phyloP scores from a whole-genome alignment of 768 basidiomycete species.

The Tricholoma matsutake region DNA sequence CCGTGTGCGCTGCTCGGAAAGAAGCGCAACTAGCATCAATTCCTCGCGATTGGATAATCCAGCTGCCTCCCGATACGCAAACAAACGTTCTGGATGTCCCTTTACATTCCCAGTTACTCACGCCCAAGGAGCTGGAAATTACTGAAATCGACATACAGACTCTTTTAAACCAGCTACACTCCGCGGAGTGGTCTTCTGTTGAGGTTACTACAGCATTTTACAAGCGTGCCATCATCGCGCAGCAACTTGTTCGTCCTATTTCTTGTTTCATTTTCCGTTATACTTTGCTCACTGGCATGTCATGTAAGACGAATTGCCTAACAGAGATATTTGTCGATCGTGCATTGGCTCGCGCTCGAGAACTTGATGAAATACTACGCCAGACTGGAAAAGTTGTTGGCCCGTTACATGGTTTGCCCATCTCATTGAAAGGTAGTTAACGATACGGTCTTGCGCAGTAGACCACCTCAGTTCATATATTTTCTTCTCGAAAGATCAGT shows the following conservation, averaged over 20 bases:
- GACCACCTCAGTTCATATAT: constrained; percentile 7
- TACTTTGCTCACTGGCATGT: not conserved
- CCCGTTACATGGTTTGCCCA: constrained; percentile 49
- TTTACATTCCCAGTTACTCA: constrained; percentile 48
- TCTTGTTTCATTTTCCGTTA: not conserved
- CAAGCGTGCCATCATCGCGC: constrained; percentile 65
- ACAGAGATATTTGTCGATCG: constrained; percentile 57
- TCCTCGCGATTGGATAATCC: constrained; percentile 53
- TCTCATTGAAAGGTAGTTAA: constrained; percentile 34
- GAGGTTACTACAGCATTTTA: constrained; percentile 61
- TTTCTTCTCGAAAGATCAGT: constrained; percentile 47
- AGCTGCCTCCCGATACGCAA: constrained; percentile 33
- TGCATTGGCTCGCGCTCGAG: constrained; percentile 43
- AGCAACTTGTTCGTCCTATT: constrained; percentile 49
- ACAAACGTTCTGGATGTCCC: constrained; percentile 52
- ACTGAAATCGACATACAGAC: constrained; percentile 47
- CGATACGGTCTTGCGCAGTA: not conserved
- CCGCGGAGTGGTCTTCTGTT: constrained; percentile 49
- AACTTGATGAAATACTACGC: constrained; percentile 45
- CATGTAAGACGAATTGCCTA: constrained; percentile 46
- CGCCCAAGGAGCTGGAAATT: constrained; percentile 53
- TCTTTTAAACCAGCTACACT: constrained; percentile 45
- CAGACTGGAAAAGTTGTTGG: constrained; percentile 48
- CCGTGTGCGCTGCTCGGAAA: constrained; percentile 33
- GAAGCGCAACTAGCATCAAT: constrained; percentile 48